phyloP scores from a whole-genome alignment of 805 yeast species.

The Kuraishia floccosa region DNA sequence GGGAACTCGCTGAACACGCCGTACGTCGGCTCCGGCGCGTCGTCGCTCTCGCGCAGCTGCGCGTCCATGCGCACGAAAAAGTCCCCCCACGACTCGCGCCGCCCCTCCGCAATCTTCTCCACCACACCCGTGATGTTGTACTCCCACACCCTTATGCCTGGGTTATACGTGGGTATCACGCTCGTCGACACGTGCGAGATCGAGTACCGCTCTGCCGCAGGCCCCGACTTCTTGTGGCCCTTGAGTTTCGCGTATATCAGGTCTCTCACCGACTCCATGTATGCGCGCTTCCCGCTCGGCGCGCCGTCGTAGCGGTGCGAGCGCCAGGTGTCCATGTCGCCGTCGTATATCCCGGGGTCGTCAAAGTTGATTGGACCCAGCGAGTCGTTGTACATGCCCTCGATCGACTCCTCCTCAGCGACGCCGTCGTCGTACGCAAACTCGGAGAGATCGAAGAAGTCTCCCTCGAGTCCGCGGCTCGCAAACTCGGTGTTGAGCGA shows the following conservation, averaged over 20 bases:
- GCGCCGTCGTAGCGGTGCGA: conserved; percentile 40
- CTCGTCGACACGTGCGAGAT: conserved; percentile 63
- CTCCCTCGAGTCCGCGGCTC: conserved; percentile 8
- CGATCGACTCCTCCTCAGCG: conserved; percentile 8
- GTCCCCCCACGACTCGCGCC: conserved; percentile 4
- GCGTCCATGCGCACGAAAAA: conserved; percentile 34
- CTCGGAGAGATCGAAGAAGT: conserved; percentile 6
- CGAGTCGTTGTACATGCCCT: conserved; percentile 1
- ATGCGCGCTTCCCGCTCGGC: conserved; percentile 55
- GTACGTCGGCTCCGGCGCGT: conserved; percentile 14
- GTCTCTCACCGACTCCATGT: conserved; percentile 46
- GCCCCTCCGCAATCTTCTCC: conserved; percentile 3
- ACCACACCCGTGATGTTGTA: conserved; percentile 55
- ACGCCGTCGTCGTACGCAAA: conserved; percentile 4
- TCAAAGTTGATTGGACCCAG: conserved; percentile 2
- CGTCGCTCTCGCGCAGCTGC: conserved; percentile 22
- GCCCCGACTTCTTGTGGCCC: conserved; percentile 30
- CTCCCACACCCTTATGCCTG: conserved; percentile 80
- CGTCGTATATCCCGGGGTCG: conserved; percentile 4
- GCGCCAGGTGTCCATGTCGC: conserved; percentile 13
- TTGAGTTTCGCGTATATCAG: conserved; percentile 37
- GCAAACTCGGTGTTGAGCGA: conserved; percentile 21
- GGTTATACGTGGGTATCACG: conserved; percentile 76
- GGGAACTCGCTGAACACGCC: conserved; percentile 5
- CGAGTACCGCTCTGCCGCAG: conserved; percentile 46